Percentiles rank a stretch among this genome's conserved stretches.
Evolutionary conservation across 257 asterid species (phyloP).

Genomic region (Gynochthodes officinalis): DNA sequence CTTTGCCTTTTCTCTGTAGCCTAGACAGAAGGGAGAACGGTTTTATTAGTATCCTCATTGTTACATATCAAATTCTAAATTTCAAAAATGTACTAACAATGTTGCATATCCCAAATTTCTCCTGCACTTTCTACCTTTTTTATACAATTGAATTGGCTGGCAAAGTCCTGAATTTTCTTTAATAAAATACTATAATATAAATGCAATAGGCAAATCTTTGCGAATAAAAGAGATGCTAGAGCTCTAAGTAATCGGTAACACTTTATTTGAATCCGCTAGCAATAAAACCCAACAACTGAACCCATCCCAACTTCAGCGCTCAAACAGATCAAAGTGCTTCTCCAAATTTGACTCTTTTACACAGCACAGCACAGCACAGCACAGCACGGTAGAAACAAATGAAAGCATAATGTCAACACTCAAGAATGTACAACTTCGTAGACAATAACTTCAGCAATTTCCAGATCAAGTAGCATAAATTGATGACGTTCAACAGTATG

Average conservation of each 20-base stretch:
- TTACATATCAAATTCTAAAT: not conserved
- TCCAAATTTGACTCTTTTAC: not conserved
- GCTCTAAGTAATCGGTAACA: not conserved
- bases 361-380: too few relatives aligned
- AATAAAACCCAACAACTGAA: not conserved
- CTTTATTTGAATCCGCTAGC: not conserved
- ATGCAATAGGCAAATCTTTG: not conserved
- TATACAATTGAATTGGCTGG: not conserved
- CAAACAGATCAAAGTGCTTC: not conserved
- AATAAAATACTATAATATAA: not conserved
- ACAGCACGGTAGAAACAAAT: not conserved
- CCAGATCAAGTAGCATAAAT: not conserved
- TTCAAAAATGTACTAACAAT: not conserved
- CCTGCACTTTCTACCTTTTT: not conserved
- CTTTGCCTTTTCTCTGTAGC: conserved; percentile 69
- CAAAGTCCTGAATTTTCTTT: not conserved
- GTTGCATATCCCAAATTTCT: not conserved
- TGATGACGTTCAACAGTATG: not conserved
- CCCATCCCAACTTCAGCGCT: not conserved
- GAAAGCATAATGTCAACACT: not conserved
- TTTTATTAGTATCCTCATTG: not conserved
- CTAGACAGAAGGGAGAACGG: conserved; percentile 29
- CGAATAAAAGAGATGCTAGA: not conserved
- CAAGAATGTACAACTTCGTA: not conserved
- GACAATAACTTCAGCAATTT: not conserved